Conservation (phyloP, 2,329 filamentous ascomycete species). For the Verticillium dahliae region DNA sequence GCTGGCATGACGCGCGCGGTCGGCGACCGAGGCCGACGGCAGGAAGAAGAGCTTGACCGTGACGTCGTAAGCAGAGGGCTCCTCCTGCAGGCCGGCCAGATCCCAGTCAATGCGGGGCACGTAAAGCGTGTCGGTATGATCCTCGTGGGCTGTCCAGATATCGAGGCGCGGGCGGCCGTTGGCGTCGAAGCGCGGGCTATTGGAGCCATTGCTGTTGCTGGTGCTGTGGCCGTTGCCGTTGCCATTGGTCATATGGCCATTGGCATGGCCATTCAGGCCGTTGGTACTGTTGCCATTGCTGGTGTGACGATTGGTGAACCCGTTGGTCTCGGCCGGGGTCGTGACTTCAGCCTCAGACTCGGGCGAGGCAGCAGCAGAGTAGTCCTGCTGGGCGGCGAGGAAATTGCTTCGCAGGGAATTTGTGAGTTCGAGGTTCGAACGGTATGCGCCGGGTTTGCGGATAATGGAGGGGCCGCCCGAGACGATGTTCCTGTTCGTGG, state of each 20-base stretch:
- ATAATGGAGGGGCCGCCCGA: conserved; percentile 77
- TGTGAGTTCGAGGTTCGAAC: conserved; percentile 89
- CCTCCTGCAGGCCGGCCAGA: conserved; percentile 68
- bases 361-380: conserved; percentile 26
- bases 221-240: conserved; percentile 21
- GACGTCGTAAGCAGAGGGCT: conserved; percentile 81
- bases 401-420: conserved; percentile 85
- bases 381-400: conserved; percentile 62
- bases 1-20: conserved; percentile 62
- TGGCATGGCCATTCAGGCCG: background rate
- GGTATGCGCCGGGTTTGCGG: conserved; percentile 67
- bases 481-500: conserved; percentile 66
- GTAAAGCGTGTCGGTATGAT: conserved; percentile 53
- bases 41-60: conserved; percentile 95
- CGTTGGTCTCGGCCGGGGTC: conserved; percentile 19
- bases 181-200: conserved; percentile 13
- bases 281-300: conserved; percentile 18
- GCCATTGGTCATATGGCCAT: conserved; percentile 3
- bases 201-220: conserved; percentile 12
- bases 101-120: conserved; percentile 74
- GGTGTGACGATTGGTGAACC: conserved; percentile 15
- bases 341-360: conserved; percentile 14
- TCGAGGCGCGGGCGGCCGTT: conserved; percentile 22
- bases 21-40: conserved; percentile 57
- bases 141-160: conserved; percentile 61